Evolutionary conservation across 495 filamentous ascomycete species (phyloP).

Genomic region (Aspergillus sclerotiicarbonarius): DNA sequence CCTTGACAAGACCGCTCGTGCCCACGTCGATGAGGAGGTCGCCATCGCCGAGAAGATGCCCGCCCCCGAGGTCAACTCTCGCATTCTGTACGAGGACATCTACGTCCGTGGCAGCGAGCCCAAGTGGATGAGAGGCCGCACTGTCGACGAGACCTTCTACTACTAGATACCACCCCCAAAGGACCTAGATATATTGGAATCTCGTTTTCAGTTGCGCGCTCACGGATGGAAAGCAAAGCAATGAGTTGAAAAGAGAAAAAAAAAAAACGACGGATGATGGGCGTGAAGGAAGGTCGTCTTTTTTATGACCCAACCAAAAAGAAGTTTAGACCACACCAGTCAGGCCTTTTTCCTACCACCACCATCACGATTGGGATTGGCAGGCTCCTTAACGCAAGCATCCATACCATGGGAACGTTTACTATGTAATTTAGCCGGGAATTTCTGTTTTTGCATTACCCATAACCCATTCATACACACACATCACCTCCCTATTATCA

Average conservation of each 20-base stretch:
- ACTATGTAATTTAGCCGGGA: constrained; percentile 35
- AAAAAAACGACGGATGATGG: not conserved
- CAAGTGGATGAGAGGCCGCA: constrained; percentile 82
- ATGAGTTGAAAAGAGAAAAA: not conserved
- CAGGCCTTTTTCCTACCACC: too few species aligned
- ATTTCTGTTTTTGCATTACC: constrained; percentile 25
- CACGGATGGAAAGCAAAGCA: not conserved
- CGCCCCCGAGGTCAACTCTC: constrained; percentile 67
- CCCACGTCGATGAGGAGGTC: constrained; percentile 84
- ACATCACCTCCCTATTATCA: too few species aligned
- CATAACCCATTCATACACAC: not conserved
- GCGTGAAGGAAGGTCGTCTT: constrained; percentile 6
- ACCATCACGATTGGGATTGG: not conserved
- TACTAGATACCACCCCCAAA: constrained; percentile 45
- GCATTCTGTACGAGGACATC: constrained; percentile 94
- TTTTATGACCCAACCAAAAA: not conserved
- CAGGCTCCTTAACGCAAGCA: constrained; percentile 17
- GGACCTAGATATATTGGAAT: constrained; percentile 6
- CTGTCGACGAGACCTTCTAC: constrained; percentile 92
- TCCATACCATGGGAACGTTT: constrained; percentile 18
- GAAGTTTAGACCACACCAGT: not conserved
- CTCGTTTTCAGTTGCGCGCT: not conserved
- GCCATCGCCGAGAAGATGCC: constrained; percentile 83
- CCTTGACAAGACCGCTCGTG: constrained; percentile 88
- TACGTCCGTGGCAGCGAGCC: constrained; percentile 93